Evolutionary conservation across 192 early-diverging fungal genomes (phyloP), one percentile per base, ranked within the genome.

Genomic region (Coemansia sp.): DNA sequence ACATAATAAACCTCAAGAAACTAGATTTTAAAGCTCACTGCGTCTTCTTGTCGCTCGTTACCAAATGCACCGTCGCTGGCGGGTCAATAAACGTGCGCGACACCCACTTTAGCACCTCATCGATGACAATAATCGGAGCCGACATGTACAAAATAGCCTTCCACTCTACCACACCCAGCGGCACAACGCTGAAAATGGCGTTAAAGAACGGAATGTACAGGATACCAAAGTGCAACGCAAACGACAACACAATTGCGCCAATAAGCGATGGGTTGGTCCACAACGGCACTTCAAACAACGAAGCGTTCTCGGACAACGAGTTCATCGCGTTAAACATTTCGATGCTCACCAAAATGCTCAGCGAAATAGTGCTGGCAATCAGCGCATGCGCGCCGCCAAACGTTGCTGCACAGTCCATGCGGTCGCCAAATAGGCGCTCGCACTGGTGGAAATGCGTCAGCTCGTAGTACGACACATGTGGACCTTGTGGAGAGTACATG

Each of bases 251-350:
- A 26, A 99, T 88, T 22, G 94, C 84, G 50, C 86, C 83, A 7
- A 94, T 87, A 43, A 99, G 84, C 83, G 91, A 95, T 47, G 90
- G 81, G 79, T 99, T 99, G 38, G 82, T 83, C 91, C 93, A 94
- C 55, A 99, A 60, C n/a, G 92, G 93, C 59, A 98, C 87, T 3
- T 91, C 91, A 26, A 98, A 75, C 65, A 99, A 76, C 26, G 90
- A 92, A 61, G 94, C 94, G 76, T 99, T 97, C 84, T 98, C 97
- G 16, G 92, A 94, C 54, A 98, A 83, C 75, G 87, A 90, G 83
- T 98, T 98, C 82, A 98, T 93, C 53, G 97, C 95, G 75, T 99
- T 98, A 70, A 98, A 90, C 97, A 99, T 98, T 75, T 99, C 96
- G 68, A 99, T 96, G 26, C 91, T 90, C 14, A 98, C 96, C 51